phyloP scores from a whole-genome alignment of 495 filamentous ascomycete species.

The Annulohypoxylon maeteangense region DNA sequence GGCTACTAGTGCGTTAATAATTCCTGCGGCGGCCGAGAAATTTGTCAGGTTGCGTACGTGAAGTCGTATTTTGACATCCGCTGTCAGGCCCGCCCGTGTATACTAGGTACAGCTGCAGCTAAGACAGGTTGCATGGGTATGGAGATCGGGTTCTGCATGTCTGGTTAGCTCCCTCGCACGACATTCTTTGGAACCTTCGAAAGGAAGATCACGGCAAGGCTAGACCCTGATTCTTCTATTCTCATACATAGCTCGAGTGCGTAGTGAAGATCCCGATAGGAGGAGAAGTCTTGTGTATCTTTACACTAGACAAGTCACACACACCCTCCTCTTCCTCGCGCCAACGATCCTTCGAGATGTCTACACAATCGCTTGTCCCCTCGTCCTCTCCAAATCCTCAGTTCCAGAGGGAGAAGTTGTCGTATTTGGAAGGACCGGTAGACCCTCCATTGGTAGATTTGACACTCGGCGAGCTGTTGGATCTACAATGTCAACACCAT shows the following conservation, averaged over 20 bases:
- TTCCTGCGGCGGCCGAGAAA: constrained; percentile 1
- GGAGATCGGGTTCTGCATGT: constrained; percentile 16
- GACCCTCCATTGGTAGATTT: constrained; percentile 69
- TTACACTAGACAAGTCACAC: background rate
- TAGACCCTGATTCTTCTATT: constrained; percentile 15
- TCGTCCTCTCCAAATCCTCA: constrained; percentile 32
- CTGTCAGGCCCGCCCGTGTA: background rate
- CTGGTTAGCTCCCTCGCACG: constrained; percentile 11
- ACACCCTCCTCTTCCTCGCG: background rate
- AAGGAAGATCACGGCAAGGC: constrained; percentile 4
- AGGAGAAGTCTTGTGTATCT: constrained; percentile 1
- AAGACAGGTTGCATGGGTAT: constrained; percentile 17
- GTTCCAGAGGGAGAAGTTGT: constrained; percentile 52
- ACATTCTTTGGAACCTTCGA: constrained; percentile 1
- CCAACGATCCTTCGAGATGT: constrained; percentile 23
- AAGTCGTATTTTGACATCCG: background rate
- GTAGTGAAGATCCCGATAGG: background rate
- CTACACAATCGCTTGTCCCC: constrained; percentile 27
- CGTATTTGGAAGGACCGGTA: constrained; percentile 68
- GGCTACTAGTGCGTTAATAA: constrained; percentile 1
- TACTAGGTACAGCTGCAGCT: background rate
- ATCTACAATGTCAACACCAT: constrained; percentile 70
- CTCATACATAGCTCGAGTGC: background rate
- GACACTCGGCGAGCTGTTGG: constrained; percentile 70
- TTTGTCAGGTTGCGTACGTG: background rate